Evolutionary conservation across 2,329 filamentous ascomycete genomes (phyloP).

Genomic region (Pseudophaeomoniella oleicola): DNA sequence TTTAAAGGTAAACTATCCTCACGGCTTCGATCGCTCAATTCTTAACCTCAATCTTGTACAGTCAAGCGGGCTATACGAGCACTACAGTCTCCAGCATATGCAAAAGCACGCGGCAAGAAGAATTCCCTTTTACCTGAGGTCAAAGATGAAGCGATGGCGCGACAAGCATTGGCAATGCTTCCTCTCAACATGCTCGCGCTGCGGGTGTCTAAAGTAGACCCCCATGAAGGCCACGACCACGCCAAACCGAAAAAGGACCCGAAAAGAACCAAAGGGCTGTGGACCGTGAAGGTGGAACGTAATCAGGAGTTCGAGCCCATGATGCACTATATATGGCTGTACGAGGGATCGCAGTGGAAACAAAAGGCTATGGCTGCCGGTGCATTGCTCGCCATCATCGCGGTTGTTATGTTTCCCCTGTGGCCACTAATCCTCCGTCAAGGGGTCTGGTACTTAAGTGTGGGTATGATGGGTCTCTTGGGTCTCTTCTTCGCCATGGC

Average conservation of each 20-base stretch:
- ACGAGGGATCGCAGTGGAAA: slow-evolving; percentile 86
- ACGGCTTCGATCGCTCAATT: background rate
- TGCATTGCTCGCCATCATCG: slow-evolving; percentile 70
- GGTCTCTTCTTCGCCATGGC: slow-evolving; percentile 96
- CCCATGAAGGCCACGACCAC: slow-evolving; percentile 60
- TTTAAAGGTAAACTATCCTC: slow-evolving; percentile 57
- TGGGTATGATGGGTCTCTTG: slow-evolving; percentile 78
- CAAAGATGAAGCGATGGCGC: slow-evolving; percentile 72
- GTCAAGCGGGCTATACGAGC: slow-evolving; percentile 93
- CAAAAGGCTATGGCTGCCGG: slow-evolving; percentile 80
- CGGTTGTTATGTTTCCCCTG: slow-evolving; percentile 84
- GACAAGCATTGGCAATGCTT: slow-evolving; percentile 88
- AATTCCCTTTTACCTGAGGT: slow-evolving; percentile 80
- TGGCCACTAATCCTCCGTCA: slow-evolving; percentile 86
- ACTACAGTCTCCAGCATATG: slow-evolving; percentile 76
- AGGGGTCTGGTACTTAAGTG: slow-evolving; percentile 94
- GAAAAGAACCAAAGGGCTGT: slow-evolving; percentile 88
- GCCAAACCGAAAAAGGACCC: slow-evolving; percentile 49
- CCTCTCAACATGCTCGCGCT: slow-evolving; percentile 89
- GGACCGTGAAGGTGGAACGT: slow-evolving; percentile 90
- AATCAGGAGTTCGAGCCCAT: slow-evolving; percentile 63
- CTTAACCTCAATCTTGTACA: slow-evolving; percentile 19
- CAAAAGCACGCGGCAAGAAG: slow-evolving; percentile 55
- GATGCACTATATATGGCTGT: slow-evolving; percentile 93
- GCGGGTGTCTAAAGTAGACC: slow-evolving; percentile 70